Evolutionary conservation across 768 basidiomycete genomes (phyloP).

Genomic region (Lentinula aciculospora): DNA sequence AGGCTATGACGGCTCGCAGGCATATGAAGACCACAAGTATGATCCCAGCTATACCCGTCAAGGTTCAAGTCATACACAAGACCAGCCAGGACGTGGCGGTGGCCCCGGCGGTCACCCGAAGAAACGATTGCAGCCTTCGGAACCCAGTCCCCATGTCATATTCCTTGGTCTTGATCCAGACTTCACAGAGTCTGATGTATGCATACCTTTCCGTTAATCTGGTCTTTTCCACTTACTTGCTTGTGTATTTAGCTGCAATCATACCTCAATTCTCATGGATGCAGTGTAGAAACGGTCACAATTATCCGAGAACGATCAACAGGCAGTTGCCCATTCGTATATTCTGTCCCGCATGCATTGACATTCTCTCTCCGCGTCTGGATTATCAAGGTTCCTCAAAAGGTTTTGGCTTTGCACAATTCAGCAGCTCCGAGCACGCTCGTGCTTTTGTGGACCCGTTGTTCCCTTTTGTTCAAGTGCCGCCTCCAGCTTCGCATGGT

Average conservation of each 20-base stretch:
- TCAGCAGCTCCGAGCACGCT: constrained; percentile 79
- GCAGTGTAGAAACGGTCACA: constrained; percentile 80
- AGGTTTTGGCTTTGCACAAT: constrained; percentile 96
- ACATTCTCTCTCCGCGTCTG: constrained; percentile 61
- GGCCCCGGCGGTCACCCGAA: constrained; percentile 43
- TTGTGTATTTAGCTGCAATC: constrained; percentile 59
- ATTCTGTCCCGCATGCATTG: constrained; percentile 61
- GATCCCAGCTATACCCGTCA: constrained; percentile 15
- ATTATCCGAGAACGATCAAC: constrained; percentile 96
- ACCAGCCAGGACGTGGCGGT: constrained; percentile 35
- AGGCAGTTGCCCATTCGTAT: constrained; percentile 89
- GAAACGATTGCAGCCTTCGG: constrained; percentile 78
- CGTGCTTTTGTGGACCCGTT: constrained; percentile 86
- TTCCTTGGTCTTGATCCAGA: constrained; percentile 92
- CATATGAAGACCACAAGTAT: constrained; percentile 17
- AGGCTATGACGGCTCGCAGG: constrained; percentile 27
- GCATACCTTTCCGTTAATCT: constrained; percentile 22
- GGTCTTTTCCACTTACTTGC: constrained; percentile 29
- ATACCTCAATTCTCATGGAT: constrained; percentile 66
- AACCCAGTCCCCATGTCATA: constrained; percentile 89
- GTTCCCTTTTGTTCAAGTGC: constrained; percentile 88
- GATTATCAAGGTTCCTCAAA: constrained; percentile 84
- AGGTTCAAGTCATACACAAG: constrained; percentile 45
- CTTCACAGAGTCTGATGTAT: constrained; percentile 89
- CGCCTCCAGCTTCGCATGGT: constrained; percentile 86